Conservation (phyloP, 441 rosid genomes). For the Omphalea diandra region DNA sequence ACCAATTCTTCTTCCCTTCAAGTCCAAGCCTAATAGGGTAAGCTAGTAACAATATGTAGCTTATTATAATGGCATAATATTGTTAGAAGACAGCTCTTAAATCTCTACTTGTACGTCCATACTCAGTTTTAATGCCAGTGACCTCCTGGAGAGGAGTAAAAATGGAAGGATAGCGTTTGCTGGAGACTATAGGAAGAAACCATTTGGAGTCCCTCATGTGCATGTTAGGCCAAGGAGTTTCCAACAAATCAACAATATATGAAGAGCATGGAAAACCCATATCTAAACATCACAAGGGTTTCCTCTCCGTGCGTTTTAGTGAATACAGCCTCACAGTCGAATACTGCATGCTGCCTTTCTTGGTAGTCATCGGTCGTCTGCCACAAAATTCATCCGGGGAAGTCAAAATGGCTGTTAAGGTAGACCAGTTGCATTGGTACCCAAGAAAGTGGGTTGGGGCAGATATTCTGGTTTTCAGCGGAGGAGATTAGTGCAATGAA, state of each 20-base stretch:
- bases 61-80: too few relatives aligned
- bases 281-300: constrained; percentile 75
- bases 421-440: constrained; percentile 68
- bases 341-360: constrained; percentile 77
- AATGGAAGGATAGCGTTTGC: constrained; percentile 80
- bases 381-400: constrained; percentile 41
- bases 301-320: constrained; percentile 66
- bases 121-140: constrained; percentile 69
- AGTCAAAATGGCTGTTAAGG: constrained; percentile 46
- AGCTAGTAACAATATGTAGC: too few relatives aligned
- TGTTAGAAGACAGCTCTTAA: too few relatives aligned
- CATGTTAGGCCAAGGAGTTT: constrained; percentile 60
- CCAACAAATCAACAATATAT: constrained; percentile 58
- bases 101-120: neutral
- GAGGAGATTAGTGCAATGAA: constrained; percentile 90
- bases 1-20: too few relatives aligned
- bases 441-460: constrained; percentile 68
- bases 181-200: constrained; percentile 90
- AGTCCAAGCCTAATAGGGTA: too few relatives aligned
- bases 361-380: constrained; percentile 56
- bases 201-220: constrained; percentile 91
- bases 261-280: constrained; percentile 73
- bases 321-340: constrained; percentile 70
- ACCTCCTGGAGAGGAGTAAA: constrained; percentile 58
- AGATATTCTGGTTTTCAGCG: constrained; percentile 64